phyloP scores from a whole-genome alignment of 2,329 filamentous ascomycete species.

The Fusarium fracticaudum region DNA sequence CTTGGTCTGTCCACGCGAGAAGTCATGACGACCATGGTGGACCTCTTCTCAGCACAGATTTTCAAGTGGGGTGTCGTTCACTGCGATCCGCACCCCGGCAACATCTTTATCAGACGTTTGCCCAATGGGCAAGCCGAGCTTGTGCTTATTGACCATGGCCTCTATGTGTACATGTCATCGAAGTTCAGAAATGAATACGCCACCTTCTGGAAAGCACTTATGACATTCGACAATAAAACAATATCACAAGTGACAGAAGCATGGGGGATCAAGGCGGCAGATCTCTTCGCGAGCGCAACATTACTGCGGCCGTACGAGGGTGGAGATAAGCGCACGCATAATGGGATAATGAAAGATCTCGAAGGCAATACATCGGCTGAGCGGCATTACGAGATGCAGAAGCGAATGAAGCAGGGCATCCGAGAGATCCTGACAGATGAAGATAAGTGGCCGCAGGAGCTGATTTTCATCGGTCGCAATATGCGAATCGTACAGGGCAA shows the following conservation, averaged over 20 bases:
- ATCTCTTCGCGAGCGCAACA: slow-evolving; percentile 91
- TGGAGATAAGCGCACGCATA: slow-evolving; percentile 74
- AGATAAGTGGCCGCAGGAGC: slow-evolving; percentile 87
- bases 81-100: slow-evolving; percentile 96
- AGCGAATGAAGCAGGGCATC: slow-evolving; percentile 76
- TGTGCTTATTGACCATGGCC: slow-evolving; percentile 94
- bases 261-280: slow-evolving; percentile 90
- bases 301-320: slow-evolving; percentile 91
- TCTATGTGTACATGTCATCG: slow-evolving; percentile 91
- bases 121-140: slow-evolving; percentile 86
- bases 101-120: slow-evolving; percentile 92
- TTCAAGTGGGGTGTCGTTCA: slow-evolving; percentile 97
- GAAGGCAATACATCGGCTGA: slow-evolving; percentile 69
- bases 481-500: slow-evolving; percentile 93
- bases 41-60: slow-evolving; percentile 97
- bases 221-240: slow-evolving; percentile 91
- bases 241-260: slow-evolving; percentile 75
- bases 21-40: slow-evolving; percentile 96
- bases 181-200: slow-evolving; percentile 88
- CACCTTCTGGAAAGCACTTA: slow-evolving; percentile 90
- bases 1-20: slow-evolving; percentile 84
- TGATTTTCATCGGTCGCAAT: slow-evolving; percentile 92
- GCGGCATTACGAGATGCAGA: slow-evolving; percentile 89
- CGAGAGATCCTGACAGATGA: slow-evolving; percentile 82
- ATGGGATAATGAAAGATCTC: slow-evolving; percentile 72